phyloP scores from a whole-genome alignment of 1,284 basidiomycete genomes.

The Rhodotorula sp. region DNA sequence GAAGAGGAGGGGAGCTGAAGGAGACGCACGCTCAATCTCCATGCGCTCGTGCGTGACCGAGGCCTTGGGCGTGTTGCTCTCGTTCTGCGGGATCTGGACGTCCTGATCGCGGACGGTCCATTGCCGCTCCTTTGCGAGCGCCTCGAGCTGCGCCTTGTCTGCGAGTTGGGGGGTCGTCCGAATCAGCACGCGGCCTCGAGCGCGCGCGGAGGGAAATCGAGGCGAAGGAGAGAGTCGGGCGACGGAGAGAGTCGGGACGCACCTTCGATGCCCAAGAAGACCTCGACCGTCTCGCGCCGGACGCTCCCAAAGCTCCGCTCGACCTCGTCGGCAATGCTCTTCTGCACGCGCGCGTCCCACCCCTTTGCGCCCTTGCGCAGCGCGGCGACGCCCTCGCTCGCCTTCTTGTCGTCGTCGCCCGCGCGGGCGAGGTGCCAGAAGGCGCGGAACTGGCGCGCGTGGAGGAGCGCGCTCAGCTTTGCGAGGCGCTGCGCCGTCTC shows the following conservation, averaged over 20 bases:
- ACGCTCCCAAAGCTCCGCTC: constrained; percentile 38
- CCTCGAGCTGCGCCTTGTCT: constrained; percentile 12
- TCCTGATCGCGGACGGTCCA: constrained; percentile 30
- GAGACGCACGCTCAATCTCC: constrained; percentile 38
- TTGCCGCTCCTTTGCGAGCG: constrained; percentile 8
- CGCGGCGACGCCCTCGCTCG: constrained; percentile 5
- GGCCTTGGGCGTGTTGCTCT: constrained; percentile 40
- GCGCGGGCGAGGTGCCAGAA: constrained; percentile 25
- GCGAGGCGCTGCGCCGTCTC: constrained; percentile 26
- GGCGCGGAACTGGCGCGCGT: constrained; percentile 34
- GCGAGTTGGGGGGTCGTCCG: neutral
- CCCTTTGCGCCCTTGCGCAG: constrained; percentile 19
- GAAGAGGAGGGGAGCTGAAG: neutral
- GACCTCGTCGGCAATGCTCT: constrained; percentile 30
- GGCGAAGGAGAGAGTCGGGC: no score
- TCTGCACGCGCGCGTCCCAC: constrained; percentile 19
- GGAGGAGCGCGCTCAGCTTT: constrained; percentile 13
- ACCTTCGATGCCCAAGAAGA: constrained; percentile 34
- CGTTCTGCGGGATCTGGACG: constrained; percentile 36
- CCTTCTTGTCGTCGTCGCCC: constrained; percentile 12
- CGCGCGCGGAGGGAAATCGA: neutral
- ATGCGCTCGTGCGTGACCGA: constrained; percentile 39
- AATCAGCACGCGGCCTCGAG: no score
- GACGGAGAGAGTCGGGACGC: neutral
- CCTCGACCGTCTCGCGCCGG: constrained; percentile 17